Evolutionary conservation across 805 yeast species (phyloP).

Genomic region (Cyberlindnera subsufficiens): DNA sequence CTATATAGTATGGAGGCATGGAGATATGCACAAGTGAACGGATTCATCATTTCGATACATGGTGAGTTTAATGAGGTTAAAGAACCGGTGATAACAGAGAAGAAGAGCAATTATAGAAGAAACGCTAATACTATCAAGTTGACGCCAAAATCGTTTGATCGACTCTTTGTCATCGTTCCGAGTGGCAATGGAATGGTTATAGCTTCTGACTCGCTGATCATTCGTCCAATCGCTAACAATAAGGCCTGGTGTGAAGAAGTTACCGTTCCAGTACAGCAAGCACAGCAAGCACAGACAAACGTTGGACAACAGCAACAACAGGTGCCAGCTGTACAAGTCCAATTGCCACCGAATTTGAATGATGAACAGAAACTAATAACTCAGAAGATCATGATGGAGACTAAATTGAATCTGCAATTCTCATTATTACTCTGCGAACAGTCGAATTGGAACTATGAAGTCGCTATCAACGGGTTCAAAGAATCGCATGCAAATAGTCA

Average conservation of each 20-base stretch:
- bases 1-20: slow-evolving; percentile 74
- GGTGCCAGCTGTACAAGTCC: slow-evolving; percentile 8
- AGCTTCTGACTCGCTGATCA: slow-evolving; percentile 75
- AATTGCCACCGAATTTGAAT: slow-evolving; percentile 14
- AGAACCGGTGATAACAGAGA: slow-evolving; percentile 33
- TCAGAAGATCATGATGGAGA: slow-evolving; percentile 59
- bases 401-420: slow-evolving; percentile 73
- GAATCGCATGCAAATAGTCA: slow-evolving; percentile 38
- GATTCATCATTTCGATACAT: slow-evolving; percentile 74
- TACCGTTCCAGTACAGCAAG: slow-evolving; percentile 7
- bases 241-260: slow-evolving; percentile 46
- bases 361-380: slow-evolving; percentile 65
- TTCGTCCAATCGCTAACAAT: slow-evolving; percentile 53
- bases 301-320: slow-evolving; percentile 5
- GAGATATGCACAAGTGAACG: slow-evolving; percentile 65
- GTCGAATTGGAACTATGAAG: slow-evolving; percentile 74
- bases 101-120: slow-evolving; percentile 20
- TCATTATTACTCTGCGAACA: slow-evolving; percentile 82
- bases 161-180: slow-evolving; percentile 72
- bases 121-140: slow-evolving; percentile 31
- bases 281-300: slow-evolving; percentile 9
- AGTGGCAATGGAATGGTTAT: slow-evolving; percentile 69
- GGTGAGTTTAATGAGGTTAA: slow-evolving; percentile 75
- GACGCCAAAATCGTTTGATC: slow-evolving; percentile 73
- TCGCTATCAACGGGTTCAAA: slow-evolving; percentile 65